These are phyloP conservation scores for Pseudogymnoascus sp. DNA, from an alignment of 2,329 filamentous ascomycete species.

Conservation along the genomic window DNA sequence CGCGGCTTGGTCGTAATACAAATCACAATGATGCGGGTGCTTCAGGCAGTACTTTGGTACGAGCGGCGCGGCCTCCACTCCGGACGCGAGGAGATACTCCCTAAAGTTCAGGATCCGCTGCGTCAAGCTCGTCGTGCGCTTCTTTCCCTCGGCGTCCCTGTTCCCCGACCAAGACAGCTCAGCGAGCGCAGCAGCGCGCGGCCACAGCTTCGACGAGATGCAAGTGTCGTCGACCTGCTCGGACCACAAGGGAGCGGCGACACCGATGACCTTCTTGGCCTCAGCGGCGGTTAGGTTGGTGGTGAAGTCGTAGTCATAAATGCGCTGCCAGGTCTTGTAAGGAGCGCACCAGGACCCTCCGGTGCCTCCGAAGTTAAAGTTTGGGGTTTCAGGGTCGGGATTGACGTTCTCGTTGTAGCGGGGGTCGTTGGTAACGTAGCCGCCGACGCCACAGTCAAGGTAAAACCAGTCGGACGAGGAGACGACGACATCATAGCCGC, in stretches of 20 bases:
- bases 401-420: constrained; percentile 49
- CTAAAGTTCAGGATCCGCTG: constrained; percentile 53
- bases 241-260: constrained; percentile 74
- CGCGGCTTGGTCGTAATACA: constrained; percentile 43
- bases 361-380: constrained; percentile 49
- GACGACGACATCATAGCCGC: constrained; percentile 63
- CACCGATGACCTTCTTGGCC: constrained; percentile 64
- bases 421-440: constrained; percentile 59
- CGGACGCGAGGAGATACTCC: constrained; percentile 50
- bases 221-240: constrained; percentile 69
- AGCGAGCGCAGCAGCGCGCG: constrained; percentile 61
- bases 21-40: constrained; percentile 51
- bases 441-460: constrained; percentile 71
- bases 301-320: constrained; percentile 73
- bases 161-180: constrained; percentile 74
- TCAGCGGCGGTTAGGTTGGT: constrained; percentile 52
- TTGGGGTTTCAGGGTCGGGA: constrained; percentile 52
- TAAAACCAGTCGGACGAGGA: constrained; percentile 75
- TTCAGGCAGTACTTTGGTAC: constrained; percentile 52
- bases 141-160: constrained; percentile 55
- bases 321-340: constrained; percentile 69
- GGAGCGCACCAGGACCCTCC: constrained; percentile 76
- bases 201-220: constrained; percentile 69
- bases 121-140: constrained; percentile 53
- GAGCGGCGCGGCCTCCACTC: constrained; percentile 42